Evolutionary conservation across 1,284 basidiomycete genomes (phyloP), one percentile per base, ranked within the genome.

Genomic region (Moesziomyces sp.): DNA sequence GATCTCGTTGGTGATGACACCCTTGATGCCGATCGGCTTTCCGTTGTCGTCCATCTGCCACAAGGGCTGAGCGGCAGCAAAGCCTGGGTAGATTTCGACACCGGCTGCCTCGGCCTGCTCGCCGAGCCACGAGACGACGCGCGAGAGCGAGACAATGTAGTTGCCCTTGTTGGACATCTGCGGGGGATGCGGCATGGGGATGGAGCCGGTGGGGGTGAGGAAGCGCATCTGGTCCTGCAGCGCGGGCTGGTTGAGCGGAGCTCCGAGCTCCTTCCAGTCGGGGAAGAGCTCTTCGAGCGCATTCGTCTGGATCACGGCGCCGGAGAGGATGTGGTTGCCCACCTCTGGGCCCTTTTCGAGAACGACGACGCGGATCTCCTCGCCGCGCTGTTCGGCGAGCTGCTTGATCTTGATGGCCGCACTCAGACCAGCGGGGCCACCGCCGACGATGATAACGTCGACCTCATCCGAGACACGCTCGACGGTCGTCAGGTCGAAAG

Each of bases 381-480:
- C 89, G 33, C 87, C 87, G 51, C 88, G 89, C 83, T 94, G 90
- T 73, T 89, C 86, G 80, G 95, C 93, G 46, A 97, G 89, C 86
- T 99, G 95, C 86, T 97, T 97, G 61, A 99, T 87, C 35, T 93
- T 89, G 79, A 99, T 99, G 5, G 96, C 97, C n/a, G 96, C 95
- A 78, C 91, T 92, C 63, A 99, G 88, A 35, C 97, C 96, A 0
- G 96, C 94, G 3, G 96, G 96, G 1, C 96, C 97, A 16, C 89
- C 95, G 24, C 96, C 96, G 70, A 98, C 94, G 79, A 99, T 97
- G 84, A 94, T 94, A 38, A 98, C 94, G 79, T 99, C 96, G 51
- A 94, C 94, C 71, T 95, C 90, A 64, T 84, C 83, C 33, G 79
- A 74, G n/a, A 81, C 84, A 16, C 83, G 71, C 66, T 85, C 84